Conservation (phyloP, 1,284 basidiomycete genomes). For the Golubevia sp. region DNA sequence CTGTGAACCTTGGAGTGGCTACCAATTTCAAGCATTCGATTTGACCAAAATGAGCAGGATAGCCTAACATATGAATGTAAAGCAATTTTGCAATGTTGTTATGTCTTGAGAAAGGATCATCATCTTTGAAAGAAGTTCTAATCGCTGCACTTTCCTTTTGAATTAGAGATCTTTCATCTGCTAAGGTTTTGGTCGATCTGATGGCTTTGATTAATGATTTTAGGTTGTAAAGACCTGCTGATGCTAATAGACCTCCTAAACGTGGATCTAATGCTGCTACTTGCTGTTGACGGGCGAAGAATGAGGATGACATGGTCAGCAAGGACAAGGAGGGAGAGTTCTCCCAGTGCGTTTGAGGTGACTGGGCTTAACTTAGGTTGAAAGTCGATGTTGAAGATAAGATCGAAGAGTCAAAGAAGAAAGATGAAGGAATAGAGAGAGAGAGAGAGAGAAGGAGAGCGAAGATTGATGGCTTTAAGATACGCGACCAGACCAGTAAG, state of each 20-base stretch:
- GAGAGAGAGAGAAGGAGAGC: too few relatives aligned
- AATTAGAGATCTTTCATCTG: slow-evolving; percentile 95
- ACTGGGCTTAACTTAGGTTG: too few relatives aligned
- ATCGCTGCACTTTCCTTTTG: slow-evolving; percentile 98
- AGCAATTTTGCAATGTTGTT: slow-evolving; percentile 98
- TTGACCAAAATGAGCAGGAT: slow-evolving; percentile 98
- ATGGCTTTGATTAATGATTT: slow-evolving; percentile 63
- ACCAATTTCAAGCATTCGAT: slow-evolving; percentile 99
- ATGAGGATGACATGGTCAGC: slow-evolving; percentile 44
- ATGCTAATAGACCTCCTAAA: slow-evolving; percentile 55
- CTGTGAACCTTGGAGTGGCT: slow-evolving; percentile 93
- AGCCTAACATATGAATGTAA: slow-evolving; percentile 99
- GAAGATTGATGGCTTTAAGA: too few relatives aligned
- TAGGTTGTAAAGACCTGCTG: slow-evolving; percentile 60
- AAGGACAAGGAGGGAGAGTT: background rate
- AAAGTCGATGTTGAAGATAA: too few relatives aligned
- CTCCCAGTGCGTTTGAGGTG: too few relatives aligned
- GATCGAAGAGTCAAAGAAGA: too few relatives aligned
- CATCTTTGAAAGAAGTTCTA: slow-evolving; percentile 94
- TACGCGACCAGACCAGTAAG: too few relatives aligned
- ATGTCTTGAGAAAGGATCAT: slow-evolving; percentile 78
- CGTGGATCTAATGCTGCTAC: slow-evolving; percentile 60
- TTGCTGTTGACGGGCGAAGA: slow-evolving; percentile 61
- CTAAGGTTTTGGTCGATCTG: slow-evolving; percentile 78
- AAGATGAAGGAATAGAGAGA: too few relatives aligned